A percentile compares a stretch with the other conserved stretches of the same genome.
Conservation (phyloP, 805 yeast species). For the Candida orba region DNA sequence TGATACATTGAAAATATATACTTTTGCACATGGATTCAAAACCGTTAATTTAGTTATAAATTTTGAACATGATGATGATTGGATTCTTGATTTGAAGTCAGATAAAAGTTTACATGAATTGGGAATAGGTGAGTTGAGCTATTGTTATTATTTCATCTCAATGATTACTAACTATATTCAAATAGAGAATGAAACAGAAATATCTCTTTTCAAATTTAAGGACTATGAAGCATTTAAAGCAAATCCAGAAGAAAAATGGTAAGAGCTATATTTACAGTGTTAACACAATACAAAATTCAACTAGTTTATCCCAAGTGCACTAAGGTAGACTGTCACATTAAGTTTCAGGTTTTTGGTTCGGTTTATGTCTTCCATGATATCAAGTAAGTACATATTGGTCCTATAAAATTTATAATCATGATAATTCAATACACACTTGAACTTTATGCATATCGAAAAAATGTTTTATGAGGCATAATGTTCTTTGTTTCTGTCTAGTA, state of each 20-base stretch:
- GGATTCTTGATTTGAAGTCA: conserved; percentile 44
- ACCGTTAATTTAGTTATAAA: conserved; percentile 89
- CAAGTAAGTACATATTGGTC: too few relatives aligned
- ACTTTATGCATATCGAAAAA: too few relatives aligned
- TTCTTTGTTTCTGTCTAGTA: too few relatives aligned
- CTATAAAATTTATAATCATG: too few relatives aligned
- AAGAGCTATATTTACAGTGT: conserved; percentile 5
- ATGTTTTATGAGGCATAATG: too few relatives aligned
- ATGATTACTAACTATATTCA: background rate
- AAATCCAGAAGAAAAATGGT: conserved; percentile 93
- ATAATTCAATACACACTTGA: too few relatives aligned
- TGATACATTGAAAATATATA: conserved; percentile 77
- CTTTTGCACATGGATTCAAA: conserved; percentile 92
- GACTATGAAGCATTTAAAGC: conserved; percentile 64
- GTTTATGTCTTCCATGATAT: too few relatives aligned
- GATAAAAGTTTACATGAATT: conserved; percentile 32
- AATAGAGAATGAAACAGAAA: conserved; percentile 80
- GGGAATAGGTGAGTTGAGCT: conserved; percentile 24
- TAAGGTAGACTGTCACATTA: too few relatives aligned
- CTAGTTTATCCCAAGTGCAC: too few relatives aligned
- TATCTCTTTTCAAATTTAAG: conserved; percentile 66
- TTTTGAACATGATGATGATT: conserved; percentile 74
- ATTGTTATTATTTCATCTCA: too few relatives aligned
- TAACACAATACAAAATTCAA: too few relatives aligned
- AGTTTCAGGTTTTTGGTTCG: too few relatives aligned